Evolutionary conservation across 768 basidiomycete species (phyloP).

Genomic region (Suillus alpinus): DNA sequence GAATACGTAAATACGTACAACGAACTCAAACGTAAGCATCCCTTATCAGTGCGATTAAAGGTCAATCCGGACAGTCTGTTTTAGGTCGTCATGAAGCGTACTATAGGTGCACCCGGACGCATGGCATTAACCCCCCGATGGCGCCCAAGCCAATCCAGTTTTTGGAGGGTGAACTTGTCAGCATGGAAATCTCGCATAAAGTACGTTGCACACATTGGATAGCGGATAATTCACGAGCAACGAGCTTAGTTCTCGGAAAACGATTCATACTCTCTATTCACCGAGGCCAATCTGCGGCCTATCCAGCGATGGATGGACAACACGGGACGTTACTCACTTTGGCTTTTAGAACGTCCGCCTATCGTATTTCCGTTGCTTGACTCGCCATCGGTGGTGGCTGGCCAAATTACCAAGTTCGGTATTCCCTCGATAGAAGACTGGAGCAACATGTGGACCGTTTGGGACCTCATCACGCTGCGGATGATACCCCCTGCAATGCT

Average conservation of each 20-base stretch:
- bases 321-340: constrained; percentile 72
- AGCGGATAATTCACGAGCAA: background rate
- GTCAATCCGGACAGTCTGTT: background rate
- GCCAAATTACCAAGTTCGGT: constrained; percentile 41
- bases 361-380: constrained; percentile 71
- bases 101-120: constrained; percentile 63
- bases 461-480: constrained; percentile 79
- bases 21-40: constrained; percentile 43
- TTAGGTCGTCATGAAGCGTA: constrained; percentile 83
- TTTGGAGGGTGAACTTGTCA: constrained; percentile 68
- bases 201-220: constrained; percentile 33
- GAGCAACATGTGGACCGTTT: constrained; percentile 79
- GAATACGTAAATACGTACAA: constrained; percentile 66
- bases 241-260: constrained; percentile 67
- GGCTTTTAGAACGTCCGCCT: constrained; percentile 85
- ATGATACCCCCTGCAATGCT: constrained; percentile 91
- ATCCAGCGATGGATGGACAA: constrained; percentile 85
- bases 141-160: constrained; percentile 49
- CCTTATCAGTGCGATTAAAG: background rate
- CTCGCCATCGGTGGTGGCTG: constrained; percentile 31
- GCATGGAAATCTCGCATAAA: constrained; percentile 88
- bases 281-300: constrained; percentile 72
- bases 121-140: constrained; percentile 53
- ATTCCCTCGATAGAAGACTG: constrained; percentile 78
- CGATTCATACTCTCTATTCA: constrained; percentile 71